Evolutionary conservation across 345 rosid species (phyloP).

Genomic region (Salix exigua): DNA sequence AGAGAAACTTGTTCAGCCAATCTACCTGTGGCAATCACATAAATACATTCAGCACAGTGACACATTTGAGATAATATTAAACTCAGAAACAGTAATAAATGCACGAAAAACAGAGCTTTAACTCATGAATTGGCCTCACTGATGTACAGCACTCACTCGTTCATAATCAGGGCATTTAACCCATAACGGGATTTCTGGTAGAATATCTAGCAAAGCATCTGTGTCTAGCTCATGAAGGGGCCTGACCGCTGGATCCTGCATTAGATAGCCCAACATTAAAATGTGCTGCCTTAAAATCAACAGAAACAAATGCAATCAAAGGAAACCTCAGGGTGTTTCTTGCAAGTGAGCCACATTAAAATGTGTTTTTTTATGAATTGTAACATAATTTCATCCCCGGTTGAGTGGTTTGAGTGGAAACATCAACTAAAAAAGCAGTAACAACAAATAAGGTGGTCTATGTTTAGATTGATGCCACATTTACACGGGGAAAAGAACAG

Average conservation of each 20-base stretch:
- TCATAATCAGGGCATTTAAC: constrained; percentile 73
- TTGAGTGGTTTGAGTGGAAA: not conserved
- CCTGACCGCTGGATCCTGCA: constrained; percentile 56
- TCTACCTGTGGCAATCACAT: constrained; percentile 47
- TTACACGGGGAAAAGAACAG: not conserved
- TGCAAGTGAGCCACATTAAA: not conserved
- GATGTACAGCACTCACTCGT: constrained; percentile 37
- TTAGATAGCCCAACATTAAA: not conserved
- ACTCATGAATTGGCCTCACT: too few species aligned
- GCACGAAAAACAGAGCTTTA: not conserved
- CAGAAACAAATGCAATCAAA: not conserved
- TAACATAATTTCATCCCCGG: too few species aligned
- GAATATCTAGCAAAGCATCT: constrained; percentile 43
- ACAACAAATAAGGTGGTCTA: not conserved
- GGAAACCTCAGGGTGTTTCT: not conserved
- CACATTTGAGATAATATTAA: not conserved
- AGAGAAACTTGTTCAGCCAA: constrained; percentile 66
- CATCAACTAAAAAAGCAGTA: not conserved
- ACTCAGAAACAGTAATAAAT: not conserved
- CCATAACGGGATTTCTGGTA: constrained; percentile 71
- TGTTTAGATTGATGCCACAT: not conserved
- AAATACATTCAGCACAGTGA: not conserved
- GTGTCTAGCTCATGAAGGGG: constrained; percentile 46
- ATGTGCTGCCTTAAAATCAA: not conserved
- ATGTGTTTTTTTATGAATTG: too few species aligned